phyloP scores from a whole-genome alignment of 2,329 filamentous ascomycete species.

The Dothidotthia symphoricarpi region DNA sequence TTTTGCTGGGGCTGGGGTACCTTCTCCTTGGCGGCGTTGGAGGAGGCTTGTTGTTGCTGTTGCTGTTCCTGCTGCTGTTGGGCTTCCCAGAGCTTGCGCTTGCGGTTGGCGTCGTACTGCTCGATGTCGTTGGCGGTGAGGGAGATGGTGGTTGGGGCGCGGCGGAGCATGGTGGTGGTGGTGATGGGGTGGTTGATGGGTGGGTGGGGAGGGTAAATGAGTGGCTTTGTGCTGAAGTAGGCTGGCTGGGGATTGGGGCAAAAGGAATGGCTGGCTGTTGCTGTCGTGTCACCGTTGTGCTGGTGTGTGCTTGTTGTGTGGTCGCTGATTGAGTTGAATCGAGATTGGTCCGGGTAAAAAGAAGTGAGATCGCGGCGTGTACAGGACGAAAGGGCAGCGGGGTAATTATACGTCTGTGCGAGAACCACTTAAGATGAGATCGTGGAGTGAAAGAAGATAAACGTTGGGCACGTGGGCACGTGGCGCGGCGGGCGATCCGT shows the following conservation, averaged over 20 bases:
- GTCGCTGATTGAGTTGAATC: no score
- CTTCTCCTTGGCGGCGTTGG: slow-evolving; percentile 18
- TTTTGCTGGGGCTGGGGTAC: slow-evolving; percentile 17
- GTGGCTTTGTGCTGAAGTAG: background rate
- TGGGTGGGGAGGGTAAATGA: background rate
- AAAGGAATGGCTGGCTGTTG: no score
- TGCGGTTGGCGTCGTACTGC: slow-evolving; percentile 64
- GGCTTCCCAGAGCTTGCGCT: slow-evolving; percentile 33
- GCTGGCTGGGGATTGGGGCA: no score
- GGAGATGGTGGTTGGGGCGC: slow-evolving; percentile 64
- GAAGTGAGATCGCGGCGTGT: no score
- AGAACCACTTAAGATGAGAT: slow-evolving; percentile 1
- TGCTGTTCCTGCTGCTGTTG: slow-evolving; percentile 21
- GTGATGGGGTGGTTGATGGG: slow-evolving; percentile 1
- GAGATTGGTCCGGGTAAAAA: no score
- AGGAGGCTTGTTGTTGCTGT: slow-evolving; percentile 16
- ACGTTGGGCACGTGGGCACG: slow-evolving; percentile 13
- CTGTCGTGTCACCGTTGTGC: no score
- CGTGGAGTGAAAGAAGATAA: slow-evolving; percentile 3
- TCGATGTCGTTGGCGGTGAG: slow-evolving; percentile 70
- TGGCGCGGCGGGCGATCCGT: slow-evolving; percentile 19
- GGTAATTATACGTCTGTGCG: no score
- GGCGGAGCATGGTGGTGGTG: slow-evolving; percentile 58
- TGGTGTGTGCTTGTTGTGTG: no score
- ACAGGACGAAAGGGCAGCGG: no score